Evolutionary conservation across 176 grass and related monocot species (phyloP).

Genomic region (Eragrostis nindensis): DNA sequence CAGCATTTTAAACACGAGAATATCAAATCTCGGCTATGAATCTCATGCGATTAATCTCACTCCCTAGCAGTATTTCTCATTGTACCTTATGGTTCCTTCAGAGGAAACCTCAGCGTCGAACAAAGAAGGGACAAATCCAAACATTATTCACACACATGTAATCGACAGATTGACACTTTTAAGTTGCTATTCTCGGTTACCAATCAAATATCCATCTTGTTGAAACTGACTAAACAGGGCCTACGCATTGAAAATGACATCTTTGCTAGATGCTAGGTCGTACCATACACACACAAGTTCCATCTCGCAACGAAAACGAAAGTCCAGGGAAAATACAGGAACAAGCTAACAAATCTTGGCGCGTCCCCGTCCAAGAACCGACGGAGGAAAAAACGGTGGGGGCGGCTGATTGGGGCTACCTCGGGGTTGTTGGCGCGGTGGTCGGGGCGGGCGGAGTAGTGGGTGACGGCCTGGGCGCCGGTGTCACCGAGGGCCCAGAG

Average conservation of each 20-base stretch:
- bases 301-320: background rate
- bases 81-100: background rate
- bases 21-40: background rate
- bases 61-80: background rate
- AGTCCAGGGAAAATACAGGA: background rate
- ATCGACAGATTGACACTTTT: background rate
- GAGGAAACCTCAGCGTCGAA: background rate
- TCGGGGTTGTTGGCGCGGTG: slow-evolving; percentile 27
- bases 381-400: background rate
- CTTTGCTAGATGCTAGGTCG: slow-evolving; percentile 11
- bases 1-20: background rate
- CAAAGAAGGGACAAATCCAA: slow-evolving; percentile 1
- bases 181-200: background rate
- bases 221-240: background rate
- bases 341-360: background rate
- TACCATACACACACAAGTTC: background rate
- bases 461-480: slow-evolving; percentile 89
- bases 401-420: slow-evolving; percentile 37
- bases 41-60: background rate
- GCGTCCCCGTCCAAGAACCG: background rate
- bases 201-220: background rate
- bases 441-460: slow-evolving; percentile 45
- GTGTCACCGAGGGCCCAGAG: slow-evolving; percentile 89
- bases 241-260: background rate
- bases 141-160: background rate